Base-by-base conservation (phyloP, 306 rosid genomes). In the Fragaria iinumae region DNA sequence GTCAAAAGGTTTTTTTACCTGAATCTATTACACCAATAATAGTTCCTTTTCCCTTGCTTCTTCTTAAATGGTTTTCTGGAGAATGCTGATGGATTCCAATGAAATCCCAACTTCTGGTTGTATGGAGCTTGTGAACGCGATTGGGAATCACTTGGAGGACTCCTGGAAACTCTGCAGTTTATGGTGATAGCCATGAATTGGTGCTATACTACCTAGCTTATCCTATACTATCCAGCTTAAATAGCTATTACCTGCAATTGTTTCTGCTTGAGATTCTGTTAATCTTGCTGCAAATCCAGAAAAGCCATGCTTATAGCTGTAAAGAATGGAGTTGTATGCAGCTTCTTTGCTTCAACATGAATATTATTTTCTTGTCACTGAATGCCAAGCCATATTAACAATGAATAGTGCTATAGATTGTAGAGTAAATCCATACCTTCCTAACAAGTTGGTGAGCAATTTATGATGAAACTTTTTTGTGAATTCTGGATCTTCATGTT, bases 91-190 rank as follows among this genome's bases (percentile, higher is more conserved):
- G 82, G 49, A 87, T 79, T 17, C 93, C 93, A 12, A 92, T 72
- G 52, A 92, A 92, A 80, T 92, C 93, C 97, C 97, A 92, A 77
- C 97, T 92, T 82, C 97, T 87, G 21, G 97, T 92, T 50, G 97
- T 89, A 20, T 90, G 93, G 66, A 89, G 87, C 86, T 86, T 87
- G 84, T 86, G 90, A 78, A 92, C 52, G 10, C 83, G 77, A 75
- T 85, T 92, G 32, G 92, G 97, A 68, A 92, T 75, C 74, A 92
- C 93, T 69, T 86, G 88, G 71, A 89, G 80, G 50, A 92, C 96
- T 65, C 82, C 91, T 7, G 90, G 88, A 73, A 83, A 86, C 70
- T 86, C 96, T 90, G 85, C 76, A 85, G 23, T 80, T 83, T 71
- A 74, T 43, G 57, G 77, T 68, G 74, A 41, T 56, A 75, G 41